Base-by-base conservation (phyloP, 176 grass and related monocot genomes). In the Juncus inflexus region DNA sequence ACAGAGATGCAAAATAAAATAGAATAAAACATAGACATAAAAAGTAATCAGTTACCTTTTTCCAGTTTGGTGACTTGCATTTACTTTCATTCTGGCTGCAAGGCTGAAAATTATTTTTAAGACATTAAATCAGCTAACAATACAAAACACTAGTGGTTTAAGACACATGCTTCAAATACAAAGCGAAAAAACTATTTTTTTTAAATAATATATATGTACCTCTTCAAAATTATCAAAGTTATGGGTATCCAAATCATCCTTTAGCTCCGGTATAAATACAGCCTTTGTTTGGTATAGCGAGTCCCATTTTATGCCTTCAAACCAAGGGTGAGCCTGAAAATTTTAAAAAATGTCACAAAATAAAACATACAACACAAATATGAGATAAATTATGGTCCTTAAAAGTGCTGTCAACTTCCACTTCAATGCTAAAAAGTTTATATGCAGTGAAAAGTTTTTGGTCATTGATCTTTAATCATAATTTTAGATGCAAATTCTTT, bases 251-350 rank as follows among this genome's bases (percentile, higher is more conserved):
- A 74, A 45, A 12, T 83, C 74, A 67, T 78, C 68, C 59, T 73
- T 78, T 41, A 83, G 52, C 15, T 83, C 67, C 47, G 81, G 81
- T 73, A 50, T 57, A 63, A 78, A 76, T 66, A 76, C 69, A 53
- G 81, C 74, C 45, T 83, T 60, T 58, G 54, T 67, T 53, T 74
- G 42, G 41, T 78, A 83, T 2, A 83, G 42, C 62, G 40, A 55
- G 37, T 74, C 69, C 81, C 81, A 83, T 52, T 69, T 41, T 37
- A 78, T 52, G 8, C 62, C 81, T 6, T 72, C 54, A 55, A 83
- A 83, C 75, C 74, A 87, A 52, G 37, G 72, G 56, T 83, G 85
- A 54, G 77, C 74, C 84, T 86, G 63, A 81, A 63, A 79, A 40
- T 19, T 50, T 72, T 57, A 9, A 70, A n/a, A 80, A 6, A 73